Evolutionary conservation across 1,284 basidiomycete species (phyloP), one percentile per base, ranked within the genome.

Genomic region (Moesziomyces globuligerus): DNA sequence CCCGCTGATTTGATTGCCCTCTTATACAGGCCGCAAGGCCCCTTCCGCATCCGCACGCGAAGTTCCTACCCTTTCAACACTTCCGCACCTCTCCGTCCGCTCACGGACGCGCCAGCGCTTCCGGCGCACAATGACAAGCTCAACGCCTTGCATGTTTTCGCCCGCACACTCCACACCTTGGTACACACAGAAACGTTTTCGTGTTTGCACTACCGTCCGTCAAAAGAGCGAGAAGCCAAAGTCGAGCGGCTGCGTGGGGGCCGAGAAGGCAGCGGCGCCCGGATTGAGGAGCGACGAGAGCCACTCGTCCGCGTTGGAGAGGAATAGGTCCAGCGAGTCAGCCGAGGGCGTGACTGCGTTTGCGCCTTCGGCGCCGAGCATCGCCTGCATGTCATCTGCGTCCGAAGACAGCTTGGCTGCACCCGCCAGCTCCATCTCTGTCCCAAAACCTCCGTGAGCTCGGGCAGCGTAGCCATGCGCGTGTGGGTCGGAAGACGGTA

Each of bases 271-370:
- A 17, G 65, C 65, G 5, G 53, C 65, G 1, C 53, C 55, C 5
- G 65, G 65, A 9, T 68, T 68, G 42, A 68, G 58, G 28, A 68
- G 29, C 44, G 58, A 61, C 17, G 65, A 68, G 9, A 68, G 53
- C 65, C 65, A 68, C 23, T 68, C 65, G 52, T 68, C 65, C 1
- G 65, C 65, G 28, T 68, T 68, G 13, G 58, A 57, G 11, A 68
- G 47, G 34, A 68, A 68, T 21, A 68, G 50, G n/a, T 68, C 65
- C 17, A 68, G 38, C 25, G 65, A 68, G 11, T 68, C 58, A 13
- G 53, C 65, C 4, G 58, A 51, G 7, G 65, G 58, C 0, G 58
- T 68, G 42, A 61, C 56, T 2, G 40, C 56, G 20, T 41, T 58
- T 0, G 41, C 36, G 21, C 47, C 53, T 20, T 21, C 39, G 2